Evolutionary conservation across 2,329 filamentous ascomycete genomes (phyloP).

Genomic region (Venturia oleaginea): DNA sequence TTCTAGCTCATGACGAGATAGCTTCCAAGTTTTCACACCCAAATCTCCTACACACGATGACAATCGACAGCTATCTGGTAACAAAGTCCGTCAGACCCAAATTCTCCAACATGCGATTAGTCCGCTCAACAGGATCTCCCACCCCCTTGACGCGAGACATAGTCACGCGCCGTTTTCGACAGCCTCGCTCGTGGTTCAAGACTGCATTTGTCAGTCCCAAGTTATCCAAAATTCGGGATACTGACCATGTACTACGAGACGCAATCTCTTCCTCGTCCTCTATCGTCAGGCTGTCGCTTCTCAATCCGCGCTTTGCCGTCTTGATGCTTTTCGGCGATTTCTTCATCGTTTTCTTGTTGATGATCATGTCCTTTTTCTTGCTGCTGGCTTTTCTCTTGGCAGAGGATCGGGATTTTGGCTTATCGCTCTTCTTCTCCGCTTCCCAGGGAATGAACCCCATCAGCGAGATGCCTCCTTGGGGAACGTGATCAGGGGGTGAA

Average conservation of each 20-base stretch:
- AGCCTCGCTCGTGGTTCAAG: background rate
- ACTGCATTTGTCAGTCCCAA: conserved; percentile 2
- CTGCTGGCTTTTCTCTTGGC: background rate
- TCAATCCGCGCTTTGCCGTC: background rate
- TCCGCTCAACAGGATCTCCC: conserved; percentile 1
- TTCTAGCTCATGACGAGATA: no score
- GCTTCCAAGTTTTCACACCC: no score
- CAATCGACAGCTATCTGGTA: conserved; percentile 7
- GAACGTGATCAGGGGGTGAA: background rate
- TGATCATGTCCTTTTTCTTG: background rate
- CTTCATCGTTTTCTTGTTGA: background rate
- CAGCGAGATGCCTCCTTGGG: background rate
- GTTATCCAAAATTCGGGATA: background rate
- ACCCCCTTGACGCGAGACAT: background rate
- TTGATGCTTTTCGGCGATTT: background rate
- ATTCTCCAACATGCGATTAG: background rate
- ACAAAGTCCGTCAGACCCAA: background rate
- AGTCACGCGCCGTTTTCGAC: background rate
- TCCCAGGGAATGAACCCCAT: background rate
- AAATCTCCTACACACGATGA: no score
- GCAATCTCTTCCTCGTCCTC: background rate
- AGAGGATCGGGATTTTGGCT: background rate
- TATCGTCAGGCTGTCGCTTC: background rate
- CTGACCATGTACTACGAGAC: background rate
- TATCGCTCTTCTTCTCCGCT: background rate